These are phyloP conservation scores for Yamadazyma atmosphaerica DNA, from an alignment of 1,139 yeast species.

Conservation along the genomic window DNA sequence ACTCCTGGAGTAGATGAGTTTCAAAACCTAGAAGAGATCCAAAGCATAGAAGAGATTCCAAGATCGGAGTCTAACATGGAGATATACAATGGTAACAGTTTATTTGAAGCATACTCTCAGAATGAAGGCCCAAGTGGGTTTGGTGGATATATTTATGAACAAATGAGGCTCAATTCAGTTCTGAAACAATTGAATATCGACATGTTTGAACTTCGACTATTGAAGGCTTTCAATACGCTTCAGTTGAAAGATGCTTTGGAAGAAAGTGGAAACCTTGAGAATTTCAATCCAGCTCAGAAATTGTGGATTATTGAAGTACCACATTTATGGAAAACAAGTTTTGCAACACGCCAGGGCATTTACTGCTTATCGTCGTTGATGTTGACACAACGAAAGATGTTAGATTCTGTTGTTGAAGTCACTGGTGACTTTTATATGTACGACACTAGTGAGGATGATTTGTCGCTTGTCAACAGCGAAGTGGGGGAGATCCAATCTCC, in stretches of 20 bases:
- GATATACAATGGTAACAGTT: no score
- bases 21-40: background rate
- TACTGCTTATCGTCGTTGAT: background rate
- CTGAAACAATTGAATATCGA: slow-evolving; percentile 21
- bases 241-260: background rate
- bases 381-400: background rate
- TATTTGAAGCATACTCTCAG: no score
- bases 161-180: slow-evolving; percentile 9
- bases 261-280: background rate
- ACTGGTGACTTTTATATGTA: no score
- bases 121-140: background rate
- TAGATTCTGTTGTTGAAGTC: no score
- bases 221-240: slow-evolving; percentile 25
- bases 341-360: background rate
- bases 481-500: background rate
- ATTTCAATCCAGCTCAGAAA: background rate
- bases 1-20: no score
- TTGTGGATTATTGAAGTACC: background rate
- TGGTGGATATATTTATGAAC: background rate
- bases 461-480: background rate
- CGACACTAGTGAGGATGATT: no score
- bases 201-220: slow-evolving; percentile 26
- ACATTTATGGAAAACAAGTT: background rate
- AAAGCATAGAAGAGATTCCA: background rate
- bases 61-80: no score